phyloP scores from a whole-genome alignment of 768 basidiomycete species.

The Kwoniella sp. region DNA sequence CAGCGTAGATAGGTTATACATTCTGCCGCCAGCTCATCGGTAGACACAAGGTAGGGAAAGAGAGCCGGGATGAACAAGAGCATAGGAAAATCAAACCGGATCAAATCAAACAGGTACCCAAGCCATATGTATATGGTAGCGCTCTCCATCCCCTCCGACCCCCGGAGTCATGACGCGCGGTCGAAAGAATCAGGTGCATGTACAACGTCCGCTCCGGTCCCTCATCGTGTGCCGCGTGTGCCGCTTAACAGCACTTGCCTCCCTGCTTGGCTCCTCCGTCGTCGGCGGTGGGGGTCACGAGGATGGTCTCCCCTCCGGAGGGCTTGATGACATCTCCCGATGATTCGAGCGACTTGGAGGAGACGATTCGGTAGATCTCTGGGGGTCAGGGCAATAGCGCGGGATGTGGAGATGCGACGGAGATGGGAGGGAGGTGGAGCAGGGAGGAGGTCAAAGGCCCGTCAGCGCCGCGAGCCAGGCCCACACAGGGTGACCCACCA shows the following conservation, averaged over 20 bases:
- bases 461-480: background rate
- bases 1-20: constrained; percentile 2
- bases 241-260: constrained; percentile 51
- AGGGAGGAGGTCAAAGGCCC: background rate
- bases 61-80: background rate
- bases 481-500: constrained; percentile 61
- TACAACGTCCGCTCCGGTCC: constrained; percentile 1
- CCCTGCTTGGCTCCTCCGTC: constrained; percentile 51
- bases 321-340: constrained; percentile 71
- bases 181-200: background rate
- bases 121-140: background rate
- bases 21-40: background rate
- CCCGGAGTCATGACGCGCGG: too few species aligned
- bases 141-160: background rate
- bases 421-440: background rate
- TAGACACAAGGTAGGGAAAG: background rate
- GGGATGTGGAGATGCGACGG: background rate
- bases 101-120: background rate
- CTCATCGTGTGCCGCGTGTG: background rate
- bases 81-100: background rate
- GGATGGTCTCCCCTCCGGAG: constrained; percentile 71
- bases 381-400: constrained; percentile 1
- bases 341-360: constrained; percentile 88
- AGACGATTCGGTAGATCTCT: constrained; percentile 98
- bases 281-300: constrained; percentile 65